phyloP scores from a whole-genome alignment of 1,139 yeast species.

The Blastobotrys petasosporus region DNA sequence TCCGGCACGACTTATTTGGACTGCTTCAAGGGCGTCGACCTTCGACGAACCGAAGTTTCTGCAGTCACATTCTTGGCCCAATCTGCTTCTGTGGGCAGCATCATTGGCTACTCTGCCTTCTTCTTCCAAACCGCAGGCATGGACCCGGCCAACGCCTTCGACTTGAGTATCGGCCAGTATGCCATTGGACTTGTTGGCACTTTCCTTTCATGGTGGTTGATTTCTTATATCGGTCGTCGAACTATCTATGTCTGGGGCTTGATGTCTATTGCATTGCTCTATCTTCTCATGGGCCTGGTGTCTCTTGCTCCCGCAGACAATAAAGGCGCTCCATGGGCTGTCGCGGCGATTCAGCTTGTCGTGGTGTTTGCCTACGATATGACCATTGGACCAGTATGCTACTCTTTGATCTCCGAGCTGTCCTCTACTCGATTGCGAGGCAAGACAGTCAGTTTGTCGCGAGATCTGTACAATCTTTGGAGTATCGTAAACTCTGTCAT shows the following conservation, averaged over 20 bases:
- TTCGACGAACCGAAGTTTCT: conserved; percentile 49
- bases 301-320: conserved; percentile 11
- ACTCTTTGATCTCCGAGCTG: conserved; percentile 50
- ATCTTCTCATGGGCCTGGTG: conserved; percentile 30
- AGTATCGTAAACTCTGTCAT: conserved; percentile 41
- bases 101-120: conserved; percentile 27
- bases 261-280: conserved; percentile 32
- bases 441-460: conserved; percentile 49
- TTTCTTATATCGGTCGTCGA: conserved; percentile 45
- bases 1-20: conserved; percentile 8
- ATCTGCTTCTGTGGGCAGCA: conserved; percentile 13
- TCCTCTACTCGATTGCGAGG: conserved; percentile 50
- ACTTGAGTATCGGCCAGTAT: conserved; percentile 21
- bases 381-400: conserved; percentile 53
- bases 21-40: conserved; percentile 44
- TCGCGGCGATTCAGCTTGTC: conserved; percentile 13
- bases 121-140: conserved; percentile 22
- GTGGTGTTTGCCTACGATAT: conserved; percentile 40
- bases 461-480: conserved; percentile 36
- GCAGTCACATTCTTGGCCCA: conserved; percentile 3
- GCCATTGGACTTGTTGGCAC: conserved; percentile 47
- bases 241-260: conserved; percentile 43
- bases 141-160: conserved; percentile 15
- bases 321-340: conserved; percentile 11
- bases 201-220: conserved; percentile 45